A percentile compares a stretch with the other conserved stretches of the same genome.
Conservation (phyloP, 495 filamentous ascomycete genomes). For the Geopyxis carbonaria region DNA sequence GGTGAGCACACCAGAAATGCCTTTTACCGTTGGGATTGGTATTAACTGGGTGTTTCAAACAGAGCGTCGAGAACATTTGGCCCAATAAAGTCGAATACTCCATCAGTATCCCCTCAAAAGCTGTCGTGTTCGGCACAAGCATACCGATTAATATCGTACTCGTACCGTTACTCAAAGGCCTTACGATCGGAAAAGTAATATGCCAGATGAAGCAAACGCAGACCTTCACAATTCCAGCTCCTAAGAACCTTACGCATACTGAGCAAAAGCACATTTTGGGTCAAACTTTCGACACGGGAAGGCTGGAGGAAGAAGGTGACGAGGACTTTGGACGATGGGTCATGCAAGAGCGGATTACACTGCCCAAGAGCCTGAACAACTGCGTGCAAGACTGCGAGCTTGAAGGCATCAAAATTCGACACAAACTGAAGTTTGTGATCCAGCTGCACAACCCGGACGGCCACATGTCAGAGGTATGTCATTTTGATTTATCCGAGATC, state of each 20-base stretch:
- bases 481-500: constrained; percentile 13
- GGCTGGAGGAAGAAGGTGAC: constrained; percentile 48
- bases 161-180: constrained; percentile 68
- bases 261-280: constrained; percentile 42
- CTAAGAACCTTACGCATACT: constrained; percentile 38
- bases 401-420: constrained; percentile 67
- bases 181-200: constrained; percentile 59
- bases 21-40: neutral
- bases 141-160: constrained; percentile 66
- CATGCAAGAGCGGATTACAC: constrained; percentile 45
- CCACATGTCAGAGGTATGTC: constrained; percentile 82
- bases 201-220: constrained; percentile 63
- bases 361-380: constrained; percentile 58
- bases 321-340: constrained; percentile 49
- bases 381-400: constrained; percentile 79
- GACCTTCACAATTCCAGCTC: constrained; percentile 39
- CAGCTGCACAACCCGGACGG: constrained; percentile 86
- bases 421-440: constrained; percentile 71
- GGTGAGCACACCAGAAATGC: constrained; percentile 27
- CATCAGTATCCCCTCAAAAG: constrained; percentile 74
- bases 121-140: constrained; percentile 72
- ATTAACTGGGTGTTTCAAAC: constrained; percentile 13
- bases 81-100: constrained; percentile 87
- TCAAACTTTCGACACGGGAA: constrained; percentile 44
- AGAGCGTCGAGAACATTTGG: constrained; percentile 87